These are phyloP conservation scores for Durotheca rogersii DNA, from an alignment of 495 filamentous ascomycete species.

Conservation along the genomic window DNA sequence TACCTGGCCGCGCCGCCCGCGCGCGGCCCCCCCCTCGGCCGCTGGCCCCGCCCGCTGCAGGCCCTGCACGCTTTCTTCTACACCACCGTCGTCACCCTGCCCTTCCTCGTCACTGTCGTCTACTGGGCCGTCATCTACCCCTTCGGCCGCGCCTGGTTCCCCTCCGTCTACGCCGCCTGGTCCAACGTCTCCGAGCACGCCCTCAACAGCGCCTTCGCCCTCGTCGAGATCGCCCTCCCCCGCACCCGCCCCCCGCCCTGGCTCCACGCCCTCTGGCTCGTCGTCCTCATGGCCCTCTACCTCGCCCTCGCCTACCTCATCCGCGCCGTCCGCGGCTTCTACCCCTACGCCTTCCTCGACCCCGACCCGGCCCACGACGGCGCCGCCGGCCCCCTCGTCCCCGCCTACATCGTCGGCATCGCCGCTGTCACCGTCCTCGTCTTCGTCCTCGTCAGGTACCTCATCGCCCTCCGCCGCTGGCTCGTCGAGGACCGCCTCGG, in stretches of 20 bases:
- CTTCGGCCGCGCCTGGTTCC: conserved; percentile 50
- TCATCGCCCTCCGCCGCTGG: conserved; percentile 51
- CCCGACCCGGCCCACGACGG: too few species aligned
- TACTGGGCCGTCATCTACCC: conserved; percentile 61
- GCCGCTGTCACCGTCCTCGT: conserved; percentile 62
- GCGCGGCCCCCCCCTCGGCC: conserved; percentile 57
- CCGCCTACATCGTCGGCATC: conserved; percentile 64
- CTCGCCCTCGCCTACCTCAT: conserved; percentile 74
- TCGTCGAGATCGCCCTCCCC: conserved; percentile 70
- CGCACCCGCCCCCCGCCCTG: conserved; percentile 59
- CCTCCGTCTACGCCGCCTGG: conserved; percentile 57
- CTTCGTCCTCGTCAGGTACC: conserved; percentile 55
- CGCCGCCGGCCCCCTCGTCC: conserved; percentile 43
- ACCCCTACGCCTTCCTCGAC: conserved; percentile 74
- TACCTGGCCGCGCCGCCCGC: conserved; percentile 61
- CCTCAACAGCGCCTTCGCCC: conserved; percentile 68
- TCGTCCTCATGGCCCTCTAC: conserved; percentile 68
- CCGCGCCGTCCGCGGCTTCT: conserved; percentile 65
- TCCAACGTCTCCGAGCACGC: conserved; percentile 73
- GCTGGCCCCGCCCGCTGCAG: conserved; percentile 63
- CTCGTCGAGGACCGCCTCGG: conserved; percentile 55
- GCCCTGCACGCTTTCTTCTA: conserved; percentile 66
- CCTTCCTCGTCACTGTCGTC: conserved; percentile 67
- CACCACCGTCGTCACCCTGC: conserved; percentile 64
- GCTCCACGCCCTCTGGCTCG: conserved; percentile 56